Evolutionary conservation across 2,329 filamentous ascomycete genomes (phyloP), one percentile per base, ranked within the genome.

Genomic region (Blastomyces parvus): DNA sequence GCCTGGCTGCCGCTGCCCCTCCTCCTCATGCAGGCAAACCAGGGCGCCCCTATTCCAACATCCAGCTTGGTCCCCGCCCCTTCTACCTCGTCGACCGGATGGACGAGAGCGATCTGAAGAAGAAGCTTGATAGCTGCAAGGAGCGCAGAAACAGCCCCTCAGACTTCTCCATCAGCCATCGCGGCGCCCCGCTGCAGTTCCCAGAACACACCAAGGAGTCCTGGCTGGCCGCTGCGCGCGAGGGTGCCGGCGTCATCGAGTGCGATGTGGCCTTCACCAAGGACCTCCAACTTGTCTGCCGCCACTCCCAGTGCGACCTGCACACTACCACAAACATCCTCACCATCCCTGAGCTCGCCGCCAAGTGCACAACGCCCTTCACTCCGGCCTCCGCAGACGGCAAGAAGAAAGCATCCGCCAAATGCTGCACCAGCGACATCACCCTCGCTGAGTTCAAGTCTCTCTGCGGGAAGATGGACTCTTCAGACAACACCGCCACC

Each of bases 391-490:
- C 53, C 9, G 73, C 73, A 19, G 75, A 79, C 65, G 83, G 80
- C 61, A 74, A 74, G 5, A 70, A 78, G 0, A 40, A 57, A 33
- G 87, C 87, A 1, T 79, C 76, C 19, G 87, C 86, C 14, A 83
- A 83, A 67, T 90, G 87, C 79, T 90, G 87, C 79, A 89, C 87
- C 2, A 85, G 82, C 68, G 88, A 90, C 70, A 83, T 90, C 70
- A 89, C 87, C 0, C 76, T 87, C 44, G 79, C 79, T 56, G 88
- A 90, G 74, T 89, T 84, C 79, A 84, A 85, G 74, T 78, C 81
- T 5, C 82, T 90, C 5, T 90, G 87, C 75, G 82, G 82, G 69
- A 89, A 88, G 76, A 88, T 88, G 85, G 87, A 90, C 70, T 83
- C 83, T 59, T 82, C 76, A 70, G 85, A 87, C 69, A 73, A 79